Conservation (phyloP, 345 rosid species). For the Crucihimalaya himalaica region DNA sequence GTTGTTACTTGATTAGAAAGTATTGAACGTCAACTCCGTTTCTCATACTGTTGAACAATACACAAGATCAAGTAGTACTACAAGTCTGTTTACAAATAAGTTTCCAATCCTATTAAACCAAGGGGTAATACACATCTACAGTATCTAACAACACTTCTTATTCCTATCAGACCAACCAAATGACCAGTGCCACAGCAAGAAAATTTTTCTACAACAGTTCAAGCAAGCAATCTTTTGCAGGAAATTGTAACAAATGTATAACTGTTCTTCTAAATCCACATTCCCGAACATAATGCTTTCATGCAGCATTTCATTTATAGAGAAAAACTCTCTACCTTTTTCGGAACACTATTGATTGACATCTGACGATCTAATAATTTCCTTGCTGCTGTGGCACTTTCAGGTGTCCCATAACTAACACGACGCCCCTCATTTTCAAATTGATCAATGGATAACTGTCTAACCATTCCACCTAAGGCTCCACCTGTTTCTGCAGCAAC, state of each 20-base stretch:
- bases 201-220: neutral
- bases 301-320: neutral
- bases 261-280: neutral
- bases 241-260: neutral
- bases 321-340: conserved; percentile 58
- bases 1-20: conserved; percentile 19
- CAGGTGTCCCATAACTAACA: conserved; percentile 94
- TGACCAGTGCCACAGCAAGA: conserved; percentile 12
- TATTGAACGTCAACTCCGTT: conserved; percentile 2
- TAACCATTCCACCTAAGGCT: conserved; percentile 97
- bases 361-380: conserved; percentile 93
- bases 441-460: conserved; percentile 94
- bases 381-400: conserved; percentile 94
- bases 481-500: conserved; percentile 97
- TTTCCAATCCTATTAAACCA: neutral
- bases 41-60: conserved; percentile 25
- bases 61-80: neutral
- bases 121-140: neutral
- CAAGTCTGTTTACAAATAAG: neutral
- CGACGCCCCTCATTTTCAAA: conserved; percentile 98
- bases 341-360: conserved; percentile 92
- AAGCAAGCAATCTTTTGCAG: neutral
- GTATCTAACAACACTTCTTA: neutral
- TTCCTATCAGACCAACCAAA: neutral
- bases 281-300: conserved; percentile 3